A percentile compares a stretch with the other conserved stretches of the same genome.
Conservation (phyloP, 805 yeast species). For the Metschnikowia santaceciliae region DNA sequence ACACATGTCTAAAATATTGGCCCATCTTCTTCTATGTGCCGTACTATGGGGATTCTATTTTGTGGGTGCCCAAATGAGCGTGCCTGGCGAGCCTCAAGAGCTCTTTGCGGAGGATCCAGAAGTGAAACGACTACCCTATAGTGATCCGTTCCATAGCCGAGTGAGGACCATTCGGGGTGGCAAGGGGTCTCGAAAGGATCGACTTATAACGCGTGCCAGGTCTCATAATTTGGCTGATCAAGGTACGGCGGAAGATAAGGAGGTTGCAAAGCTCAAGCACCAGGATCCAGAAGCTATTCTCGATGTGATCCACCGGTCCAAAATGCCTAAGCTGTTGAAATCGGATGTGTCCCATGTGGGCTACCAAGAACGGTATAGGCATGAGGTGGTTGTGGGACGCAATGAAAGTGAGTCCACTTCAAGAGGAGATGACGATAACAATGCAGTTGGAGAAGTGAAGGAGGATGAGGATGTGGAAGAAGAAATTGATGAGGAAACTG, state of each 20-base stretch:
- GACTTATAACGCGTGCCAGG: not conserved
- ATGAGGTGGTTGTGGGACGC: not conserved
- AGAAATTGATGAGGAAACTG: not conserved
- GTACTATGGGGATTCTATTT: not conserved
- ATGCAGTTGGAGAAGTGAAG: not conserved
- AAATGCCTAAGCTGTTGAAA: not conserved
- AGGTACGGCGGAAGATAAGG: not conserved
- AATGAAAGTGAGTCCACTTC: not conserved
- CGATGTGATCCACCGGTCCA: not conserved
- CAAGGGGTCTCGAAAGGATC: not conserved
- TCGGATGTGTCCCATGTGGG: constrained; percentile 1
- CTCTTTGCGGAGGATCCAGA: not conserved
- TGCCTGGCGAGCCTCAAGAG: not conserved
- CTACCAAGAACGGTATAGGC: constrained; percentile 2
- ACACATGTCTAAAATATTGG: not conserved
- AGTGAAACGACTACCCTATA: not conserved
- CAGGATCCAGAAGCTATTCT: not conserved
- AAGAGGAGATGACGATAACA: too few species aligned
- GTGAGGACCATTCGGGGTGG: not conserved
- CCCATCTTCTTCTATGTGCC: not conserved
- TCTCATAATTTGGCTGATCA: not conserved
- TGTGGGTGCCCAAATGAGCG: not conserved
- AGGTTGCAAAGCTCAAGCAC: not conserved
- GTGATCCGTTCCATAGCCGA: not conserved
- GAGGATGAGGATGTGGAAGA: not conserved